These are phyloP conservation scores for Daldinia sp. DNA, from an alignment of 2,329 filamentous ascomycete genomes.

Conservation along the genomic window DNA sequence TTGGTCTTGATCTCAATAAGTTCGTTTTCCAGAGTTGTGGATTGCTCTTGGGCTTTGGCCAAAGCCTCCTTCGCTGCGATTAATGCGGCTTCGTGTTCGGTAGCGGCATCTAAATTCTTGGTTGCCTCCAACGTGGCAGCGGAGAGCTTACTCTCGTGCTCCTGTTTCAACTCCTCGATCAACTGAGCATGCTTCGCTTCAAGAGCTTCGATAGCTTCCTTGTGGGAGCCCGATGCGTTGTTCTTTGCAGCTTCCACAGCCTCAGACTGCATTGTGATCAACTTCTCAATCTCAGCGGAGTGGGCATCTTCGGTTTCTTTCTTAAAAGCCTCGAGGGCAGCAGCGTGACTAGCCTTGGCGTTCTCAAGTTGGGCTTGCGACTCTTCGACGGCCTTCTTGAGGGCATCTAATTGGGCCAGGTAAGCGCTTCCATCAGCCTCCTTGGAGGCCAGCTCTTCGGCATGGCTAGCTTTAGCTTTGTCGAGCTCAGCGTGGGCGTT, in stretches of 20 bases:
- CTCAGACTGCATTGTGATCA: constrained; percentile 58
- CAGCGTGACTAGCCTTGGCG: constrained; percentile 52
- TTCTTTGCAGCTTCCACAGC: constrained; percentile 60
- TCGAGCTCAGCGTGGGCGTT: constrained; percentile 51
- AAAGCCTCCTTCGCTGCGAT: constrained; percentile 51
- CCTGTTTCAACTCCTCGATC: constrained; percentile 60
- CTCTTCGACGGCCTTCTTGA: constrained; percentile 48
- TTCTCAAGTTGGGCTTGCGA: constrained; percentile 52
- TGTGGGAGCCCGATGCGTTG: constrained; percentile 51
- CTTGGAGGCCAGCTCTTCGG: constrained; percentile 45
- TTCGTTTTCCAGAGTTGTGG: constrained; percentile 51
- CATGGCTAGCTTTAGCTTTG: constrained; percentile 46
- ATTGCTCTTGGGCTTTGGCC: constrained; percentile 49
- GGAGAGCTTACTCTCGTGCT: constrained; percentile 51
- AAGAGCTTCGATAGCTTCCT: constrained; percentile 52
- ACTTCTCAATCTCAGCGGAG: constrained; percentile 60
- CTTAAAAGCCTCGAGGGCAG: constrained; percentile 56
- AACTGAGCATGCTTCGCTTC: constrained; percentile 61
- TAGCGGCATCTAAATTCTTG: constrained; percentile 50
- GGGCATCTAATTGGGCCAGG: constrained; percentile 46
- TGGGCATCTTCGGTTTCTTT: constrained; percentile 57
- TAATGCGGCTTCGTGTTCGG: constrained; percentile 54
- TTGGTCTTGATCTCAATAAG: constrained; percentile 53
- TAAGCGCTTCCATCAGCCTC: constrained; percentile 44
- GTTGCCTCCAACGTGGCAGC: constrained; percentile 48